Evolutionary conservation across 2,329 filamentous ascomycete species (phyloP).

Genomic region (Pseudogymnoascus sp.): DNA sequence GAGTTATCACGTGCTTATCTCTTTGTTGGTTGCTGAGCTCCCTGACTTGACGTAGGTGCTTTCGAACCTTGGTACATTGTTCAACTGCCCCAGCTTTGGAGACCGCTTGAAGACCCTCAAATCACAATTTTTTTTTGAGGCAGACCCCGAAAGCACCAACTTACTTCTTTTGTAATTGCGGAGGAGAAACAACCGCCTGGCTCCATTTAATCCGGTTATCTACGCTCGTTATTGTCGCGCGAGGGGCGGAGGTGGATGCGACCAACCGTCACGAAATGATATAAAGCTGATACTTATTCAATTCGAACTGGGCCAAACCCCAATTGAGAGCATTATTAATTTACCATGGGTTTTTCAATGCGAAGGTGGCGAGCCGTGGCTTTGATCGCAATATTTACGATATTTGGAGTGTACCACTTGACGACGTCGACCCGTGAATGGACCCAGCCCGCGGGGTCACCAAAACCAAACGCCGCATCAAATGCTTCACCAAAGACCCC

Average conservation of each 20-base stretch:
- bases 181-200: neutral
- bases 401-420: neutral
- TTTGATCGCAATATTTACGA: neutral
- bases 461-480: neutral
- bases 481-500: neutral
- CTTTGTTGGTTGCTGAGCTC: neutral
- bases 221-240: neutral
- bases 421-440: neutral
- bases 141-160: neutral
- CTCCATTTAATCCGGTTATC: neutral
- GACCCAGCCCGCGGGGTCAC: neutral
- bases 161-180: neutral
- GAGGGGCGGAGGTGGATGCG: neutral
- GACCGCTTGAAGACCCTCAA: neutral
- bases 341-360: neutral
- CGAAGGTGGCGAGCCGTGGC: constrained; percentile 3
- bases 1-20: neutral
- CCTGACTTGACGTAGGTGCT: neutral
- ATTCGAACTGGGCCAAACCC: neutral
- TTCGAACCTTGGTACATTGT: neutral
- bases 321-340: neutral
- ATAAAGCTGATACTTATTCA: neutral
- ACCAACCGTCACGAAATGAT: neutral
- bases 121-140: neutral
- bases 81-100: neutral